Conservation (phyloP, 2,329 filamentous ascomycete species). For the Cercospora zeae-maydis region DNA sequence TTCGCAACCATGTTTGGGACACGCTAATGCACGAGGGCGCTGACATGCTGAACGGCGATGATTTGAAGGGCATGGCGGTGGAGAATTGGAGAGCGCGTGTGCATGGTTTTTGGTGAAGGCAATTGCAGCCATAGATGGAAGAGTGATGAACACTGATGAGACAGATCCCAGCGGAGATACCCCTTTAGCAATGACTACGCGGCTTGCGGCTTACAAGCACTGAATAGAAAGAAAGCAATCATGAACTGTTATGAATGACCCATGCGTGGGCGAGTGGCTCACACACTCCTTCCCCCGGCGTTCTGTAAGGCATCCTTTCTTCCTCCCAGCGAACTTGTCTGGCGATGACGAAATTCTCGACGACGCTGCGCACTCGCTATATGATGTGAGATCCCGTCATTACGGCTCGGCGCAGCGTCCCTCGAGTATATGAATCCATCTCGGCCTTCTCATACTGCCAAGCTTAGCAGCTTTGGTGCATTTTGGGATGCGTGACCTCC, state of each 20-base stretch:
- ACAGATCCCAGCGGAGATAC: neutral
- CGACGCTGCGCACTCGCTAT: neutral
- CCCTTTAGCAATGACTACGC: neutral
- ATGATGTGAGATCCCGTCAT: neutral
- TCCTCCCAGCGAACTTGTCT: neutral
- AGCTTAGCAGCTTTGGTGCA: neutral
- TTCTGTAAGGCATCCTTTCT: neutral
- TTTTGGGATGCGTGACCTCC: neutral
- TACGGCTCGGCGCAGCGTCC: neutral
- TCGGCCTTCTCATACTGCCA: neutral
- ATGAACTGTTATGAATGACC: neutral
- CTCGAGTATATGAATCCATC: neutral
- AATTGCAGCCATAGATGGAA: neutral
- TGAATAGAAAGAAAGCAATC: neutral
- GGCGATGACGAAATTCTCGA: neutral
- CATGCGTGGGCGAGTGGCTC: neutral
- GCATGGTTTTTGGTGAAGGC: constrained; percentile 15
- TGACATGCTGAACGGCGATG: constrained; percentile 58
- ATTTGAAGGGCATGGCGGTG: constrained; percentile 48
- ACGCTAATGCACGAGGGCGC: constrained; percentile 51
- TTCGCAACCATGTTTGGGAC: constrained; percentile 55
- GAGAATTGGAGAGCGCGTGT: constrained; percentile 45
- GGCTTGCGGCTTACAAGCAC: neutral
- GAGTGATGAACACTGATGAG: neutral
- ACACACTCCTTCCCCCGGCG: neutral